phyloP scores from a whole-genome alignment of 441 rosid genomes.

The Populus hybrid region DNA sequence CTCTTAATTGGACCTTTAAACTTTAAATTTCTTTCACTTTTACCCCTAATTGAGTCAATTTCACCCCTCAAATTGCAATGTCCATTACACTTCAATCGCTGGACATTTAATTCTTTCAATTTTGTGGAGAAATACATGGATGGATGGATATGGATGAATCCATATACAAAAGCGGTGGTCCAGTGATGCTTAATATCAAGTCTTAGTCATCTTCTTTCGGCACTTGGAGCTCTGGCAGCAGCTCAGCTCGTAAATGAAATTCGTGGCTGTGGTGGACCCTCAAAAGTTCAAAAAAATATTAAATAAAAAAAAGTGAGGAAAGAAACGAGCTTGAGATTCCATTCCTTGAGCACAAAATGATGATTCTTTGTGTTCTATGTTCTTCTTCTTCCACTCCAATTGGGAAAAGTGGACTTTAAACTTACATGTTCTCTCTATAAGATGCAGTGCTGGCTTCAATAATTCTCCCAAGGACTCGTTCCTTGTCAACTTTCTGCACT shows the following conservation, averaged over 20 bases:
- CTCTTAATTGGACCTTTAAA: no score
- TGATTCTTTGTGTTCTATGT: slow-evolving; percentile 1
- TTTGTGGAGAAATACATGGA: no score
- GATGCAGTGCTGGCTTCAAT: neutral
- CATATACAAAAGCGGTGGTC: neutral
- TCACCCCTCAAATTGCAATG: no score
- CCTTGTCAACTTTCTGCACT: no score
- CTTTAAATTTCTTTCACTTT: no score
- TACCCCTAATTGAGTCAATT: no score
- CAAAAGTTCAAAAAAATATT: neutral
- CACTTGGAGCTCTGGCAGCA: neutral
- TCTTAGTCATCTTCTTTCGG: slow-evolving; percentile 1
- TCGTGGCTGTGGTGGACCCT: neutral
- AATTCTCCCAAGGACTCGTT: no score
- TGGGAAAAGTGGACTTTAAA: neutral
- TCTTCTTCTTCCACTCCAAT: slow-evolving; percentile 1
- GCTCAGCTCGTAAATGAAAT: neutral
- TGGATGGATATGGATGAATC: neutral
- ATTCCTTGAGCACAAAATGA: neutral
- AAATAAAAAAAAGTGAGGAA: neutral
- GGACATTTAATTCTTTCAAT: no score
- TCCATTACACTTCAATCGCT: no score
- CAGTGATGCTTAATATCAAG: slow-evolving; percentile 8
- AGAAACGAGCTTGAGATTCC: slow-evolving; percentile 15
- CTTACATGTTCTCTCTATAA: neutral